phyloP scores from a whole-genome alignment of 2,329 filamentous ascomycete genomes.

The Alternaria brassicicola region DNA sequence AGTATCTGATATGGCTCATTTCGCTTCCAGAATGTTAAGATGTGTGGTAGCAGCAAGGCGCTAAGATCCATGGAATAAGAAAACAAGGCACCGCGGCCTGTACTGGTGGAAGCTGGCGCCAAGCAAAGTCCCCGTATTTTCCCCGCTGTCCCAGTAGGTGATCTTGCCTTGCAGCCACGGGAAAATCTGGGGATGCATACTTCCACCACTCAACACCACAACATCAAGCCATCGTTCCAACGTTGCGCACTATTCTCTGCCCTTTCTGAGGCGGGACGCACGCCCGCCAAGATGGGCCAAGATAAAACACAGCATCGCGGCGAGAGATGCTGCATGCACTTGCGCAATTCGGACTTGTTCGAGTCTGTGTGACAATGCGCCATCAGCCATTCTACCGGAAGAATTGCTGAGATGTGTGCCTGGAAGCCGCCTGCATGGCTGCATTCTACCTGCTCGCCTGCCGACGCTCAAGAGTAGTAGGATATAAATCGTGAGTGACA shows the following conservation, averaged over 20 bases:
- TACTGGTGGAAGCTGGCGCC: conserved; percentile 9
- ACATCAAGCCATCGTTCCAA: conserved; percentile 13
- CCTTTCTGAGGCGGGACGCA: conserved; percentile 12
- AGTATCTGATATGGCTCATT: not conserved
- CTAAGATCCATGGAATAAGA: not conserved
- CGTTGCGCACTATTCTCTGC: conserved; percentile 13
- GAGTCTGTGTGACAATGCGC: conserved; percentile 3
- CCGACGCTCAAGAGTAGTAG: not conserved
- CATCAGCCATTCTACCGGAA: conserved; percentile 20
- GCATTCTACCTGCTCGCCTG: not conserved
- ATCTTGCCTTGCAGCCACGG: conserved; percentile 18
- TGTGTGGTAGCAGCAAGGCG: not conserved
- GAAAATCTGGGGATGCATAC: conserved; percentile 24
- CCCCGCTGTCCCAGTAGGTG: conserved; percentile 19
- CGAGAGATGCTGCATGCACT: conserved; percentile 3
- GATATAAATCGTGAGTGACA: conserved; percentile 2
- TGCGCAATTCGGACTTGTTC: conserved; percentile 1
- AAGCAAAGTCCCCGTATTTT: conserved; percentile 10
- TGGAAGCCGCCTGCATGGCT: not conserved
- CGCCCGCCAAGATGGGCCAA: conserved; percentile 14
- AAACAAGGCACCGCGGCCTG: not conserved
- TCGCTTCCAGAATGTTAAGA: not conserved
- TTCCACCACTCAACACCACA: conserved; percentile 29
- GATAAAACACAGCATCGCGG: conserved; percentile 1
- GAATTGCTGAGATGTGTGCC: conserved; percentile 8